Base-by-base conservation (phyloP, 176 grass and related monocot genomes). In the Eleusine coracana region DNA sequence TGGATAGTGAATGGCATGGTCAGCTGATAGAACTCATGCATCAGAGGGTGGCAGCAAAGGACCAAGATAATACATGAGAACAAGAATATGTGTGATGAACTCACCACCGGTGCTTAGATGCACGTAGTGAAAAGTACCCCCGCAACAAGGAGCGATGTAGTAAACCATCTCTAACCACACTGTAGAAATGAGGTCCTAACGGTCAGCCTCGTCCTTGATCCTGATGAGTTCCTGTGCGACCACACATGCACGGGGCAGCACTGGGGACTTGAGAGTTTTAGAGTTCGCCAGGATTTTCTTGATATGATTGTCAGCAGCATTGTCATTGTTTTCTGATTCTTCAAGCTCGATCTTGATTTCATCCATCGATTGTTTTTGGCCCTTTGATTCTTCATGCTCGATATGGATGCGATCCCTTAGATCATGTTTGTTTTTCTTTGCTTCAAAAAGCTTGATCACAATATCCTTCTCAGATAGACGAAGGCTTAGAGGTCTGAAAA, bases 131-230 rank as follows among this genome's bases (percentile, higher is more conserved):
- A 81, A 81, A 36, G 49, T 10, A 15, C 16, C 14, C 0, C 79
- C 78, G 2, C 66, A 55, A 42, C 78, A 66, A 59, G 78, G 66
- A 1, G 50, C 37, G 5, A 0, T 29, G 66, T 58, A 70, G 14
- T 4, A 81, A 20, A 81, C 13, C 78, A 81, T 75, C 18, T 38
- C 72, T 17, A 2, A 3, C 50, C 49, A 70, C 78, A 70, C 49
- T 14, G n/a, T 34, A 1, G 36, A 34, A 0, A 58, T 69, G 49
- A 80, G 78, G 2, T 27, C 78, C 78, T 65, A 80, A 3, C 66
- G 49, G 1, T 3, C 10, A 28, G 12, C 1, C 5, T 56, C 54
- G 16, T 70, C n/a, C 0, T 7, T 0, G 36, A 80, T 80, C 5
- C 1, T 13, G 13, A 56, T 11, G n/a, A 80, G 65, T 49, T 56